Evolutionary conservation across 2,329 filamentous ascomycete genomes (phyloP), one percentile per base, ranked within the genome.

Genomic region (Cyphellophora attinorum): DNA sequence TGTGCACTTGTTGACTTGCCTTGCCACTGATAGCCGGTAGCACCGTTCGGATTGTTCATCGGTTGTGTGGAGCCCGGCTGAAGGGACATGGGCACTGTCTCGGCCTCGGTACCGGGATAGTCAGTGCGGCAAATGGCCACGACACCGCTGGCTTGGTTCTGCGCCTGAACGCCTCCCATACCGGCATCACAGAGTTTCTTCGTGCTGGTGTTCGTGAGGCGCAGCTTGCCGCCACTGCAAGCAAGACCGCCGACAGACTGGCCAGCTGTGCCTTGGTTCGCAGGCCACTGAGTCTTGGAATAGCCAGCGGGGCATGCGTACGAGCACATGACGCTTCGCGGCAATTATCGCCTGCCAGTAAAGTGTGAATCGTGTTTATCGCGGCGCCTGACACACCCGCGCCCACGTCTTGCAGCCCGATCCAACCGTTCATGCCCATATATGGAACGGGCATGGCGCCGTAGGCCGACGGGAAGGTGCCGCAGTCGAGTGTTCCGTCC

Each of bases 241-340:
- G 74, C 76, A 12, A 96, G 63, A 48, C 91, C 91, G 58, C 91
- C 91, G 36, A 95, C 71, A 15, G 88, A 94, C 67, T 96, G 77
- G 43, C 79, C 79, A 33, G 76, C 85, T 23, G 67, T 53, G 37
- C 89, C 91, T 66, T 96, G 91, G 19, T 72, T 68, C 1, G 55
- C 49, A 30, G 91, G 85, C 81, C 86, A 96, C 57, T 96, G 89
- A 3, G 81, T 73, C 74, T 95, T 95, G 59, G 91, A 78, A 61
- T 91, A 93, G 29, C 89, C 89, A 17, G 78, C 63, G n/a, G 85
- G 82, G 68, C 91, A 98, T 37, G 85, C 79, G 54, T 96, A 96
- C 2, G 88, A 93, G 70, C 89, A 95, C 70, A 88, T 86, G 39
- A 68, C 62, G 31, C 76, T 6, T 67, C 51, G 6, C 51, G 57